Conservation (phyloP, 2,329 filamentous ascomycete genomes). For the Cytospora leucostoma region DNA sequence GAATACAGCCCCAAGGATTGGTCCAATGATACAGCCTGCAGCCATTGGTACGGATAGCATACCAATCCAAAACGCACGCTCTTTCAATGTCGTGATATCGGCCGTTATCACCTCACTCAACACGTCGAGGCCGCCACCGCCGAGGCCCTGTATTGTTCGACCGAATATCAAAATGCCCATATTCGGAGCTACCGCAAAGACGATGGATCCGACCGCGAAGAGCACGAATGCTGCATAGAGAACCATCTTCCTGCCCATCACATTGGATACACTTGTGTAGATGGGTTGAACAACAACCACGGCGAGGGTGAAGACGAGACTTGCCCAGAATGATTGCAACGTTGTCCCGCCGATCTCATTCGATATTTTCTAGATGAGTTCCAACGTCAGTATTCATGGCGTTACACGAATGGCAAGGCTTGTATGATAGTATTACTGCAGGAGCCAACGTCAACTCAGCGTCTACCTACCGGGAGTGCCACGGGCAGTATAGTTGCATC, state of each 20-base stretch:
- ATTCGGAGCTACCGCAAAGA: slow-evolving; percentile 47
- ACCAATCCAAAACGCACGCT: slow-evolving; percentile 35
- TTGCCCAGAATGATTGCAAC: slow-evolving; percentile 36
- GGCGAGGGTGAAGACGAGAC: slow-evolving; percentile 34
- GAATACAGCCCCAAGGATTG: no score
- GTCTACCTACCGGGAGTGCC: slow-evolving; percentile 30
- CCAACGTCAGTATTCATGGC: no score
- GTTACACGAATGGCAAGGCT: no score
- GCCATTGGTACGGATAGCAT: slow-evolving; percentile 37
- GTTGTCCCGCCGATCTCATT: slow-evolving; percentile 28
- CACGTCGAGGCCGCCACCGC: slow-evolving; percentile 37
- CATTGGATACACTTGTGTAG: slow-evolving; percentile 32
- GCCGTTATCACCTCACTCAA: slow-evolving; percentile 37
- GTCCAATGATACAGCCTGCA: slow-evolving; percentile 32
- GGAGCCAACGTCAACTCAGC: no score
- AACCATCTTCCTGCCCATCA: slow-evolving; percentile 35
- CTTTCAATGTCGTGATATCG: slow-evolving; percentile 39
- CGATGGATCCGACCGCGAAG: slow-evolving; percentile 38
- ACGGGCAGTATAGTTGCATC: slow-evolving; percentile 31
- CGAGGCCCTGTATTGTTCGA: slow-evolving; percentile 40
- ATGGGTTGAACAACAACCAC: slow-evolving; percentile 30
- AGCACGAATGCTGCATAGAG: slow-evolving; percentile 35
- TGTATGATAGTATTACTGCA: no score
- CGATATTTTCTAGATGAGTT: slow-evolving; percentile 28
- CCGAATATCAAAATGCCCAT: slow-evolving; percentile 38